Base-by-base conservation (phyloP, 139 green algal genomes). In the Ettlia oleoabundans region DNA sequence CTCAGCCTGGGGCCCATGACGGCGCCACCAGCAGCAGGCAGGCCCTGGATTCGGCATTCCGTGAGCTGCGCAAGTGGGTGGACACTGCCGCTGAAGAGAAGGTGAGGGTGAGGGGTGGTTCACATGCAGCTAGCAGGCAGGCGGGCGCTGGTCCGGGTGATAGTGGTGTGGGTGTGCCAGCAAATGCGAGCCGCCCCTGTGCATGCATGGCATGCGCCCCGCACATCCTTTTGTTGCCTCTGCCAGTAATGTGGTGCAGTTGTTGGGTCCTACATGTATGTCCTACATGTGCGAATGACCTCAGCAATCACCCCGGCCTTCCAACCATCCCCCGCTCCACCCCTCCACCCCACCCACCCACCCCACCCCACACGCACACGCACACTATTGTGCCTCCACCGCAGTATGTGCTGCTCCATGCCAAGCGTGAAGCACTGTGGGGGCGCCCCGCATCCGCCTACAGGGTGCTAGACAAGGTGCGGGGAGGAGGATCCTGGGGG, bases 41-140 rank as follows among this genome's bases (percentile, higher is more conserved):
- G 40, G 64, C 67, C 22, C 85, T 92, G 55, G 79, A 84, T 58
- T 65, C 26, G 1, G 55, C 84, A 3, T 84, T 88, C 32, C n/a
- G 38, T 2, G 82, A 92, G 75, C 86, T 97, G 69, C 84, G 87
- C 18, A 88, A 88, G 62, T 96, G 92, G 92, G 90, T 89, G 35
- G 90, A 95, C 83, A 92, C 90, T 8, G 43, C 82, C 3, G 84
- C 84, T 15, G 87, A 93, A 1, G 26, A 62, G 13, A 68, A 80
- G 73, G 73, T 80, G 73, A 35, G 72, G 1, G 18, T 32, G 64
- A 10, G 24, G 4, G 3, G 26, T 28, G 3, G 4, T 68, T 24
- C 2, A 33, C 26, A 33, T 28, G 2, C 47, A 58, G 62, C 8
- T 6, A 68, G 62, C 62, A 10, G 28, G 62, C 62, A 68, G 26